Base-by-base conservation (phyloP, 2,329 filamentous ascomycete genomes). In the Cyphellophora europaea region DNA sequence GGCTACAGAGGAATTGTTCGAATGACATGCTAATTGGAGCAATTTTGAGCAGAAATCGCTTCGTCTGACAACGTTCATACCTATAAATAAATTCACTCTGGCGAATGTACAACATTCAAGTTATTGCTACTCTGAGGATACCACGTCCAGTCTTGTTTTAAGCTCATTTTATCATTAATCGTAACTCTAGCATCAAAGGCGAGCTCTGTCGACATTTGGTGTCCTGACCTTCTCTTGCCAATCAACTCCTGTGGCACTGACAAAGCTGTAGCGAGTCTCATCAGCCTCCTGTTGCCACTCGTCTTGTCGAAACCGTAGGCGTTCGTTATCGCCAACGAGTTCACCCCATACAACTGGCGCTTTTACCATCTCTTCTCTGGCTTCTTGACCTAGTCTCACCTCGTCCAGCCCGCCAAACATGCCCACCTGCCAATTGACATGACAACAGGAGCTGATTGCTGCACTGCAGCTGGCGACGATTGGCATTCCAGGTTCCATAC, bases 361-460 rank as follows among this genome's bases (percentile, higher is more conserved):
- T 15, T 35, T 15, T 5, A 28, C 19, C 32, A 35, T 28, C 25
- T 35, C 19, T 5, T 13, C 5, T 18, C 32, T 35, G 6, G 32
- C 19, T 13, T 28, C 19, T 16, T 27, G 12, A 5, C 21, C 32
- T 28, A 30, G 15, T 6, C 32, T 27, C 8, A 25, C n/a, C 5
- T 5, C 8, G 32, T 10, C 6, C 27, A 30, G 27, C 10, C 27
- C 27, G 13, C 11, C 27, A 30, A 30, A 30, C 14, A 6, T 13
- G 6, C 27, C 27, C 8, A 13, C 6, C 6, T 12, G 12, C 30
- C 30, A 18, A 32, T 32, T 32, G 12, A 32, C 30, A 47, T 57
- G 54, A 40, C 55, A 58, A 11, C 53, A 53, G 5, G 55, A 53
- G 5, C 50, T 49, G 30, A 58, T 57, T 6, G 51, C 56, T 6